phyloP scores from a whole-genome alignment of 2,329 filamentous ascomycete species.

The Paraconiothyrium sp. region DNA sequence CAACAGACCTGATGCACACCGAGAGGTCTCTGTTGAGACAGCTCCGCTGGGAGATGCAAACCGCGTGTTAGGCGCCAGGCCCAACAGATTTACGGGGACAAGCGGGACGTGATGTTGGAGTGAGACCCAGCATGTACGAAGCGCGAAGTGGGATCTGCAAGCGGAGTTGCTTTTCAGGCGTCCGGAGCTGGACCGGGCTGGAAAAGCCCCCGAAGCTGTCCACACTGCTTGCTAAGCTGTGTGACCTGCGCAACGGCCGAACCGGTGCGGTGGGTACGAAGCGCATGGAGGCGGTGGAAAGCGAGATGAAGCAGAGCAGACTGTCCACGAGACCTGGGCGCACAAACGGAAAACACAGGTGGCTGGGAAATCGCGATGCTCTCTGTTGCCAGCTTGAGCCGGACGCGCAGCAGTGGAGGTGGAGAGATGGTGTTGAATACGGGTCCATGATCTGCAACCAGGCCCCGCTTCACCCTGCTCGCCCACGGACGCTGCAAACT shows the following conservation, averaged over 20 bases:
- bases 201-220: slow-evolving; percentile 23
- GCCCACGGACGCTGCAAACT: slow-evolving; percentile 14
- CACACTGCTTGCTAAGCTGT: slow-evolving; percentile 27
- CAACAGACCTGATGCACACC: not conserved
- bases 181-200: slow-evolving; percentile 22
- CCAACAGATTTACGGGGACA: slow-evolving; percentile 5
- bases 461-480: slow-evolving; percentile 26
- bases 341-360: not conserved
- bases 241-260: slow-evolving; percentile 28
- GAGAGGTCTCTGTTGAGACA: slow-evolving; percentile 8
- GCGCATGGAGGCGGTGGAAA: slow-evolving; percentile 20
- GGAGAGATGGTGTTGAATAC: slow-evolving; percentile 19
- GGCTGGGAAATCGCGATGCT: not conserved
- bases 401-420: slow-evolving; percentile 6
- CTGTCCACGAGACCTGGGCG: slow-evolving; percentile 4
- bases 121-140: slow-evolving; percentile 18
- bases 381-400: not conserved
- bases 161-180: slow-evolving; percentile 25
- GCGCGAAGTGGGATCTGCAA: slow-evolving; percentile 16
- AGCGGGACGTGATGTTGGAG: slow-evolving; percentile 5
- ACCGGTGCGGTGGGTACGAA: slow-evolving; percentile 24
- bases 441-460: slow-evolving; percentile 37
- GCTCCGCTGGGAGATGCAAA: slow-evolving; percentile 1
- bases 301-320: slow-evolving; percentile 20
- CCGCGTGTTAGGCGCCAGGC: slow-evolving; percentile 6